These are phyloP conservation scores for Oryza meyeriana DNA, from an alignment of 176 grass and related monocot species.

Conservation along the genomic window DNA sequence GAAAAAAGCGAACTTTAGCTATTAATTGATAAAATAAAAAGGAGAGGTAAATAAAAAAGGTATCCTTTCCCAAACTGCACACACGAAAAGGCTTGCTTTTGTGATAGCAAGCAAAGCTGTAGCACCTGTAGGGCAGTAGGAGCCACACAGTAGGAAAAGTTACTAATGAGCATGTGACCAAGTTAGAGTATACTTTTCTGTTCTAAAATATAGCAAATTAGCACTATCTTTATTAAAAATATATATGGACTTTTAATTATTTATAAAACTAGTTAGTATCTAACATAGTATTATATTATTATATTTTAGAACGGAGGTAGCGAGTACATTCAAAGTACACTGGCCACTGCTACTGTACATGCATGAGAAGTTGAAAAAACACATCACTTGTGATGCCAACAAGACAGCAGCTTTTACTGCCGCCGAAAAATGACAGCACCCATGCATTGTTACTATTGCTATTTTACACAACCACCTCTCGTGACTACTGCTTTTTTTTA, in stretches of 20 bases:
- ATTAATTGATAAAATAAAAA: neutral
- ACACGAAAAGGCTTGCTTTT: neutral
- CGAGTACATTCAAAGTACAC: neutral
- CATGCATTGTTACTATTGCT: neutral
- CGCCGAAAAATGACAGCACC: neutral
- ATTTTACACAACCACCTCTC: neutral
- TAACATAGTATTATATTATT: too few species aligned
- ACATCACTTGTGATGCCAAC: constrained; percentile 20
- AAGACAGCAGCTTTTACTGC: constrained; percentile 23
- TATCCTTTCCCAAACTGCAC: neutral
- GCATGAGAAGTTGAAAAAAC: neutral
- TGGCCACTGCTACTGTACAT: neutral
- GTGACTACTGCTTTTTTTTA: neutral
- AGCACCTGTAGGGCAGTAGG: neutral
- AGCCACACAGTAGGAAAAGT: neutral
- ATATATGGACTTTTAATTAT: too few species aligned
- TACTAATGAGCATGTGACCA: constrained; percentile 24
- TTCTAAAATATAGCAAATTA: too few species aligned
- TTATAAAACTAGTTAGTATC: too few species aligned
- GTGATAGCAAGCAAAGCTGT: neutral
- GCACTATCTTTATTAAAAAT: too few species aligned
- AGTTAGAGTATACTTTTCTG: too few species aligned
- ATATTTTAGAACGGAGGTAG: too few species aligned
- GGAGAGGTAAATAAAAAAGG: neutral
- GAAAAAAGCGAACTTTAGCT: neutral